A percentile compares a stretch with the other conserved stretches of the same genome.
phyloP scores from a whole-genome alignment of 2,329 filamentous ascomycete species.

The Cladosporium sp. region DNA sequence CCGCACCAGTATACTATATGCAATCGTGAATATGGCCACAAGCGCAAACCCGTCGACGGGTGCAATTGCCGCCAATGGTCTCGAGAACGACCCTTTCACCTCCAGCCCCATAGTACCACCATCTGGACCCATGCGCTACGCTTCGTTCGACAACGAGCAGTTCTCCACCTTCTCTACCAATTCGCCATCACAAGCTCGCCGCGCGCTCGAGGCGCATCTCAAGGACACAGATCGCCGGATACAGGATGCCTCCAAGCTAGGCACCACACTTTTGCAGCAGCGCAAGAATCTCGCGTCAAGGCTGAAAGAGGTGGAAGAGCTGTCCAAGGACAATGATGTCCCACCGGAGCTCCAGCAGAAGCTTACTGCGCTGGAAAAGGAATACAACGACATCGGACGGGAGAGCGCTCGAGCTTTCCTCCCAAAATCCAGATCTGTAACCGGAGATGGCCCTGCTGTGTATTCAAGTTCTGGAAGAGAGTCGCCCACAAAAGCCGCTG shows the following conservation, averaged over 20 bases:
- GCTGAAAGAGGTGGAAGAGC: conserved; percentile 78
- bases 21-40: conserved; percentile 42
- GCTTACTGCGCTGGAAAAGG: conserved; percentile 83
- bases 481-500: conserved; percentile 85
- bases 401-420: conserved; percentile 89
- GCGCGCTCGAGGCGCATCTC: conserved; percentile 86
- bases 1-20: conserved; percentile 11
- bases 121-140: conserved; percentile 67
- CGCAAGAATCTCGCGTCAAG: conserved; percentile 79
- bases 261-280: conserved; percentile 84
- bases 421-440: conserved; percentile 59
- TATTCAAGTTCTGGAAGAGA: conserved; percentile 76
- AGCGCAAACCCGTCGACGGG: conserved; percentile 45
- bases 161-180: conserved; percentile 75
- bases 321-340: conserved; percentile 67
- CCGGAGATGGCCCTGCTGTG: conserved; percentile 38
- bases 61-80: conserved; percentile 43
- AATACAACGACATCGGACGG: conserved; percentile 90
- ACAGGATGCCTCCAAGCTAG: conserved; percentile 86
- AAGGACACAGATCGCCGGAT: conserved; percentile 89
- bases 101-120: conserved; percentile 33
- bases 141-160: conserved; percentile 74
- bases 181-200: conserved; percentile 84
- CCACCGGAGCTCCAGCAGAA: conserved; percentile 79
- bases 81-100: conserved; percentile 48